Base-by-base conservation (phyloP, 2,329 filamentous ascomycete genomes). In the Clonostachys chloroleuca region DNA sequence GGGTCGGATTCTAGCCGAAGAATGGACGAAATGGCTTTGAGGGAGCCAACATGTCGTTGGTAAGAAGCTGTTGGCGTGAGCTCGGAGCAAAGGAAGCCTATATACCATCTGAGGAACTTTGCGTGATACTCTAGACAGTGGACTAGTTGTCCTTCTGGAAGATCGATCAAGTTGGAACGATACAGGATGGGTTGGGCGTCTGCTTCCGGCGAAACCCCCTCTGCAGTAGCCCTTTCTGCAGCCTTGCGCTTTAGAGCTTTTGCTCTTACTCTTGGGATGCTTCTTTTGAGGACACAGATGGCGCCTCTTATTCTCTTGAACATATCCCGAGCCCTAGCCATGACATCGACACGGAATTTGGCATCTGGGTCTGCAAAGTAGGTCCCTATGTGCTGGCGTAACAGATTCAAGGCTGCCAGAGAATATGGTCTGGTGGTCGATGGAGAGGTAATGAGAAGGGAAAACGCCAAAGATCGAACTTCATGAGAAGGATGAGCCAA, bases 351-450 rank as follows among this genome's bases (percentile, higher is more conserved):
- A 48, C 94, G 83, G 54, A 92, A 87, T 56, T 92, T 90, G 6
- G 92, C 84, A 60, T 96, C 91, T 1, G 88, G 83, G 52, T 96
- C 92, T 4, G 89, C 82, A 60, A 95, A 86, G 52, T 92, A 82
- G 14, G 84, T 78, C 2, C 80, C 75, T 5, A 97, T 67, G 49
- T 89, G 82, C 34, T 70, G 73, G 46, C 75, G 75, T 3, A 97
- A 69, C 12, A 86, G 74, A 4, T 68, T 63, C 4, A 96, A 72
- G 0, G 84, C 77, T 10, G 70, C 74, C 0, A 67, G 57, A 1
- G 84, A 84, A 45, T 95, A 84, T 1, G 90, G 86, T 45, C 81
- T 83, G 4, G 87, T 90, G 1, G 85, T 85, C 3, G 87, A 82
- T 10, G 84, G 81, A 0, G 89, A 92, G 10, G 85, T 84, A 12